A percentile compares a stretch with the other conserved stretches of the same genome.
Conservation (phyloP, 2,329 filamentous ascomycete species). For the Ophiostoma quercus region DNA sequence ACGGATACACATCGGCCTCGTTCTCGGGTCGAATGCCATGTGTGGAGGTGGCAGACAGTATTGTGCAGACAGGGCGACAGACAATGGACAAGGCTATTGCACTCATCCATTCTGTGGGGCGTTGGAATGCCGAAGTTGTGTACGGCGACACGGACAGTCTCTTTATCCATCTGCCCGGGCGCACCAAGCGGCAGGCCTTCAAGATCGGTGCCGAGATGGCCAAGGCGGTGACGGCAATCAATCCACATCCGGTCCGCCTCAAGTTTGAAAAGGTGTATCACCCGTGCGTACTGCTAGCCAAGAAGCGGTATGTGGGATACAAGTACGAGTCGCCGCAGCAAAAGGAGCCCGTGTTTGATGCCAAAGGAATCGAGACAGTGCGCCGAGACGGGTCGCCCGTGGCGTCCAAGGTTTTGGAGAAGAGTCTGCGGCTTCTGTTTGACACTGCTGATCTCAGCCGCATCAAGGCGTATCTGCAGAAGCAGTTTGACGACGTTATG, state of each 20-base stretch:
- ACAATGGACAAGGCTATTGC: constrained; percentile 92
- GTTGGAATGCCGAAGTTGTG: constrained; percentile 93
- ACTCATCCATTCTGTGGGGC: constrained; percentile 77
- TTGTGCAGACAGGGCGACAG: constrained; percentile 91
- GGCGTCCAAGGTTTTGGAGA: constrained; percentile 95
- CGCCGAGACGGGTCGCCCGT: constrained; percentile 90
- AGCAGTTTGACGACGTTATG: constrained; percentile 91
- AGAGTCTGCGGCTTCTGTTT: constrained; percentile 81
- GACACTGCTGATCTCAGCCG: constrained; percentile 82
- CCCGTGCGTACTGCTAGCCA: constrained; percentile 86
- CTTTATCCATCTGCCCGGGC: constrained; percentile 83
- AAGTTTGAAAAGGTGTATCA: constrained; percentile 99
- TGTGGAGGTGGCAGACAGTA: constrained; percentile 95
- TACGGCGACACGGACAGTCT: constrained; percentile 97
- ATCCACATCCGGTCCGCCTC: constrained; percentile 85
- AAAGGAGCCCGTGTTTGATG: constrained; percentile 80
- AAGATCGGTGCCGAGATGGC: constrained; percentile 89
- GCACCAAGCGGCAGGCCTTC: constrained; percentile 84
- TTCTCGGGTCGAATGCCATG: constrained; percentile 98
- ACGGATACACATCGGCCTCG: constrained; percentile 93
- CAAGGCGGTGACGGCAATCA: constrained; percentile 77
- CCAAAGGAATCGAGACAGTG: constrained; percentile 97
- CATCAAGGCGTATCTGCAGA: constrained; percentile 65
- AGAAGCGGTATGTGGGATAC: constrained; percentile 97
- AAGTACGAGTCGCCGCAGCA: constrained; percentile 83